Percentiles rank a stretch among this genome's conserved stretches.
Evolutionary conservation across 371 early-diverging fungal genomes (phyloP).

Genomic region (Mortierella polycephala): DNA sequence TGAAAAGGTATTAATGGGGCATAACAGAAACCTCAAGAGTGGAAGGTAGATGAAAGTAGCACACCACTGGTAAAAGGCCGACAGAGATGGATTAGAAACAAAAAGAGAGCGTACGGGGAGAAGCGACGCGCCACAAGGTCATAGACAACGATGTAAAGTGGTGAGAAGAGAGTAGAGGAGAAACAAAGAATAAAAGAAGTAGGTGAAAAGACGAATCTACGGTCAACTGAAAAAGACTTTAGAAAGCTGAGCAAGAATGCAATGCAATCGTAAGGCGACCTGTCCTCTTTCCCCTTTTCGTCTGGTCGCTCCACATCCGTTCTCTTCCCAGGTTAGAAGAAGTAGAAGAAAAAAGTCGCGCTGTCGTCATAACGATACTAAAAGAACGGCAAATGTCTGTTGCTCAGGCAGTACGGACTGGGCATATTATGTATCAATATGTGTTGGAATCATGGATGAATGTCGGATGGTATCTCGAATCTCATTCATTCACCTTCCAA

Average conservation of each 20-base stretch:
- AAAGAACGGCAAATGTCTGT: constrained; percentile 22
- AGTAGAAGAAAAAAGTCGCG: background rate
- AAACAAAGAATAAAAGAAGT: background rate
- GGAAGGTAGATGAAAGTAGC: too few relatives aligned
- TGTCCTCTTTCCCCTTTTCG: constrained; percentile 11
- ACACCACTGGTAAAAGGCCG: background rate
- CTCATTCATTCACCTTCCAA: constrained; percentile 3
- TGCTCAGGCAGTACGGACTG: background rate
- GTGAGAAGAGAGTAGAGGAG: background rate
- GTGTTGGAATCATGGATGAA: constrained; percentile 27
- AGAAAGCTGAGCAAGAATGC: constrained; percentile 2
- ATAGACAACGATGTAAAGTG: background rate
- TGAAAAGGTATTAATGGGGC: too few relatives aligned
- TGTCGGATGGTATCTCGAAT: constrained; percentile 34
- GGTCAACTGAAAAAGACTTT: background rate
- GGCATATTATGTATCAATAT: constrained; percentile 4
- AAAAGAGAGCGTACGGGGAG: background rate
- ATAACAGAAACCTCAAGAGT: too few relatives aligned
- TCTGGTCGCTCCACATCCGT: constrained; percentile 29
- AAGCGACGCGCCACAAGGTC: background rate
- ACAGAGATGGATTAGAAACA: background rate
- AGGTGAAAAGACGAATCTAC: background rate
- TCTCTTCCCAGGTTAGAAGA: constrained; percentile 37
- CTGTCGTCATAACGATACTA: constrained; percentile 51
- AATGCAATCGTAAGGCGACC: constrained; percentile 18